Evolutionary conservation across 768 basidiomycete species (phyloP), one percentile per base, ranked within the genome.

Genomic region (Leccinum longicurvipes): DNA sequence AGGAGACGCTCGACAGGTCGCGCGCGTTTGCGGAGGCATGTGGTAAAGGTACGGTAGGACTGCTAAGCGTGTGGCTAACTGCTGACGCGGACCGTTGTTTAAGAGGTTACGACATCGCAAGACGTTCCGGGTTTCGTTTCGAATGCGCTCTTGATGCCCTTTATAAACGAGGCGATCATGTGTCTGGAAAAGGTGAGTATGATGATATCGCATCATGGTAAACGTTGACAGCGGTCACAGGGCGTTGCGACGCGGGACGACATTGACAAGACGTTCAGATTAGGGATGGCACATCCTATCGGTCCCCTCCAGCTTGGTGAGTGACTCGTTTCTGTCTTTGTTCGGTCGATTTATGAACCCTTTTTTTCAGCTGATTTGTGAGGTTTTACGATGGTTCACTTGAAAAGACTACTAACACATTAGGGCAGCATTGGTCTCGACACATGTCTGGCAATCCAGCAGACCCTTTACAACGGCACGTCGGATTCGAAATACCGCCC

Each of bases 81-180:
- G 9, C 29, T 39, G 10, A 17, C 24, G 28, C 12, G 47, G 3
- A 14, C 50, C 3, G 28, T n/a, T 66, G 19, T 21, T 41, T 3
- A 41, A 94, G 92, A 93, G 79, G 93, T 98, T 1, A 89, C 93
- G 2, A 83, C 82, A 3, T 94, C 93, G 0, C 84, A 90, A 63
- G 95, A 98, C 64, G 91, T 95, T 1, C 95, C 95, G 3, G 94
- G 93, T 4, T 94, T 93, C 70, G 91, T 95, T n/a, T 91, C 93
- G 1, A 95, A 97, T 64, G 93, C 93, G 1, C 79, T 95, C 28
- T 75, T 98, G 44, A 98, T 98, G 92, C 96, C 96, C 2, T 98
- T 94, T 73, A 87, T 98, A 63, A 98, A 98, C 62, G 96, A 98
- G 79, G 95, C 95, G 0, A 92, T 98, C 61, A 89, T 96, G 84